Base-by-base conservation (phyloP, 139 green algal species). In the Penium margaritaceum region DNA sequence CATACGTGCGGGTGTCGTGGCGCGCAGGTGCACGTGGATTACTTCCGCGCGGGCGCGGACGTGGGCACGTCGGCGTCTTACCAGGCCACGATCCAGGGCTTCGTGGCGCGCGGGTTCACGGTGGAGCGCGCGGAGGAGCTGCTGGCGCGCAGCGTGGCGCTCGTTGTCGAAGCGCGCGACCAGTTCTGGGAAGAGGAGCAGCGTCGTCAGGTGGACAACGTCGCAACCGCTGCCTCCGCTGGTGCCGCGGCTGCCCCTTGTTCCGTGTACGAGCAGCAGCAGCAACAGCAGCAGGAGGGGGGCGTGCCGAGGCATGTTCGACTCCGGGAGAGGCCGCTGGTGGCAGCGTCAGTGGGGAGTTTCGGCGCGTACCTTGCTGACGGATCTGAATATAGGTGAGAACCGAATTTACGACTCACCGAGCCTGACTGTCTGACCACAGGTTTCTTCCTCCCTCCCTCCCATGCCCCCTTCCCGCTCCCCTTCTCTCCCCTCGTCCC, bases 281-380 rank as follows among this genome's bases (percentile, higher is more conserved):
- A 24, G 51, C 24, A 33, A 24, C 24, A 60, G 51, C 51, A 24
- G 24, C 5, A n/a, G 51, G 51, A 60, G 51, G 51, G 51, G 14
- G 51, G 51, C 51, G 51, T 60, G n/a, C n/a, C n/a, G 15, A 24
- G 30, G 51, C 37, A 47, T 21, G 51, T 60, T n/a, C 24, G 24
- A 19, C 29, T 29, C 14, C 55, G 70, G 17, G 47, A 60, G 36
- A 46, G 36, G 29, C 65, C 51, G 24, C 57, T 82, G 36, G 76
- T 82, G 63, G 76, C 69, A 17, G 76, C 76, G 9, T 82, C 76
- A 7, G 38, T 82, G 29, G 76, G 76, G 12, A 65, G 55, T 29
- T 82, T 79, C 35, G 76, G 76, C 24, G 76, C 76, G 19, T 77
- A 47, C 41, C 65, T 82, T 19, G 68, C 76, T 14, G 69, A 82